Base-by-base conservation (phyloP, 176 grass and related monocot genomes). In the Carex scoparia region DNA sequence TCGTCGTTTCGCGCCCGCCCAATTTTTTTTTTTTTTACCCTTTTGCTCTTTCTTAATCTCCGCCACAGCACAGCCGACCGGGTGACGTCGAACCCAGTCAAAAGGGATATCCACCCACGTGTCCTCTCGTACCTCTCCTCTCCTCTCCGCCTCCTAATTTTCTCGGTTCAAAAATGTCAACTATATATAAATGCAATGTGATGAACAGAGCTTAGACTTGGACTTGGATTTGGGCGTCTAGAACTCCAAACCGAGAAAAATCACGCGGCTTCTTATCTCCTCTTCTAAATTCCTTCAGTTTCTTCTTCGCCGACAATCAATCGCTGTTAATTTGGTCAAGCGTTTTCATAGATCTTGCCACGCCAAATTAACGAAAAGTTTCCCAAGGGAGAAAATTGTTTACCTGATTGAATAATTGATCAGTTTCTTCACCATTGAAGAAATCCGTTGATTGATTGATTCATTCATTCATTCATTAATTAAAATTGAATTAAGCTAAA, bases 91-190 rank as follows among this genome's bases (percentile, higher is more conserved):
- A 44, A 42, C 58, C 32, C 56, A 64, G 38, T 48, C 79, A 65
- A 35, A 10, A 10, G 61, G 7, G 61, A 83, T 83, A 83, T 83
- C 80, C 62, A 83, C 15, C 81, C 81, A 68, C 81, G 62, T 83
- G 62, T 83, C 12, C 33, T 60, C 40, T 46, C 5, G 7, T 27
- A 30, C n/a, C 12, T 1, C 4, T 15, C 2, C 12, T 1, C 4
- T 15, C 2, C 19, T 69, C 4, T 27, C 15, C 9, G 4, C 38
- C 4, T 33, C 79, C 79, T 46, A 11, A 1, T 81, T 81, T 81
- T 61, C 58, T 81, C 14, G 33, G 38, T 33, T 81, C n/a, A 54
- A 81, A 61, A 65, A 65, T 81, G 61, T 63, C 61, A 81, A 65
- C 61, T 56, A 4, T 5, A 31, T 32, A 30, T 55, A 80, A 80